Evolutionary conservation across 208 protist species (phyloP).

Genomic region (Trypanosoma lewisi): DNA sequence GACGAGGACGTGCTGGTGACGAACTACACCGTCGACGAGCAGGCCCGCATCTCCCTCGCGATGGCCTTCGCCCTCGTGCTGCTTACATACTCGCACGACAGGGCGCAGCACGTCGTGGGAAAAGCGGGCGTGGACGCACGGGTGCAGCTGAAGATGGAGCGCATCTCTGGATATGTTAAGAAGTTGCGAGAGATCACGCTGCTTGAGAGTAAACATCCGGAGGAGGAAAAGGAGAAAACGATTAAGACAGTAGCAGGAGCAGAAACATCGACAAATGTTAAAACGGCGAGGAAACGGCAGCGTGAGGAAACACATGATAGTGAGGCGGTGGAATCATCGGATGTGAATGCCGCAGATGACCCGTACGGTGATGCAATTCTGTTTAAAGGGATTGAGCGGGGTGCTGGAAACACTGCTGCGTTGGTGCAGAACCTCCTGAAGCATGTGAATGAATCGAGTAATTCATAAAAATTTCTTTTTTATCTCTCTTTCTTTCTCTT

Average conservation of each 20-base stretch:
- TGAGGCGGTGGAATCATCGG: not conserved
- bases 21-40: conserved; percentile 69
- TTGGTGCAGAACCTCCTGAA: conserved; percentile 20
- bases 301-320: not conserved
- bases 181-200: conserved; percentile 86
- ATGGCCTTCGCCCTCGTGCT: conserved; percentile 68
- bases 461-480: not conserved
- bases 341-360: conserved; percentile 6
- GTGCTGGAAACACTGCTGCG: not conserved
- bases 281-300: not conserved
- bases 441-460: conserved; percentile 17
- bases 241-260: not conserved
- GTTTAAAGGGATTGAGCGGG: conserved; percentile 17
- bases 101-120: conserved; percentile 37
- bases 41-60: conserved; percentile 77
- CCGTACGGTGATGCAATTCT: conserved; percentile 27
- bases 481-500: not conserved
- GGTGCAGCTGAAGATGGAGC: conserved; percentile 82
- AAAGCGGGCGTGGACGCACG: conserved; percentile 40
- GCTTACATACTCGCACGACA: conserved; percentile 67
- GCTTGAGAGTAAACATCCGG: too few species aligned
- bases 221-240: conserved; percentile 3
- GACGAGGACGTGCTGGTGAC: conserved; percentile 71
- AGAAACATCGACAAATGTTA: not conserved
- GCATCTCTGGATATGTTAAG: conserved; percentile 82